Evolutionary conservation across 495 filamentous ascomycete genomes (phyloP).

Genomic region (Penicillium steckii): DNA sequence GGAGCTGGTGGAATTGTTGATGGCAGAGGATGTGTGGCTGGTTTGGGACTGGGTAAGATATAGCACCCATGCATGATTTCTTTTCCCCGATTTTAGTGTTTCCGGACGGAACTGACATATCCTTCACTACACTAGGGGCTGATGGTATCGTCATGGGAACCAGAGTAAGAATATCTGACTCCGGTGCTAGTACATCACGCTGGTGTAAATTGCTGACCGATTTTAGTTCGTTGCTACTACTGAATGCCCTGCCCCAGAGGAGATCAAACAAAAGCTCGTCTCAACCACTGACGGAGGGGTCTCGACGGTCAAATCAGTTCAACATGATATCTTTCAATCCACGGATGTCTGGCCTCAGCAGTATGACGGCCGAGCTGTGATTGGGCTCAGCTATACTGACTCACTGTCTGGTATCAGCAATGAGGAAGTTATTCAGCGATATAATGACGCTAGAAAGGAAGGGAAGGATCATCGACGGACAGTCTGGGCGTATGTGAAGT

Average conservation of each 20-base stretch:
- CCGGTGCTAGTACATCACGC: background rate
- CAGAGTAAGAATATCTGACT: slow-evolving; percentile 23
- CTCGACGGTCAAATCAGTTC: slow-evolving; percentile 22
- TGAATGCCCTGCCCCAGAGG: slow-evolving; percentile 21
- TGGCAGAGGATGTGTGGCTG: slow-evolving; percentile 58
- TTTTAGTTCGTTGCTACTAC: slow-evolving; percentile 22
- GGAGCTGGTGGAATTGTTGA: slow-evolving; percentile 67
- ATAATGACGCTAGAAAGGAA: slow-evolving; percentile 21
- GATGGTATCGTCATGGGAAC: slow-evolving; percentile 67
- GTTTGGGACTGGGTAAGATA: slow-evolving; percentile 52
- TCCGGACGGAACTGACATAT: too few species aligned
- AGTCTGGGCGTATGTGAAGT: slow-evolving; percentile 25
- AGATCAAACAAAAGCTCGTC: slow-evolving; percentile 21
- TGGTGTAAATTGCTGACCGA: slow-evolving; percentile 2
- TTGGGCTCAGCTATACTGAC: slow-evolving; percentile 19
- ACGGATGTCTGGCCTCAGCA: slow-evolving; percentile 27
- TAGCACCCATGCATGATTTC: background rate
- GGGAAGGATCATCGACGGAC: slow-evolving; percentile 19
- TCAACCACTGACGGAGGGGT: slow-evolving; percentile 20
- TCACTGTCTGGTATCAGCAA: slow-evolving; percentile 12
- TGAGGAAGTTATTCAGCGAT: slow-evolving; percentile 21
- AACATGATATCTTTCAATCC: slow-evolving; percentile 23
- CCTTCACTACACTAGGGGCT: slow-evolving; percentile 30
- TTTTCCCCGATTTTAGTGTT: background rate
- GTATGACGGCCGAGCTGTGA: slow-evolving; percentile 28